Conservation (phyloP, 2,329 filamentous ascomycete species). For the Cercospora sp. region DNA sequence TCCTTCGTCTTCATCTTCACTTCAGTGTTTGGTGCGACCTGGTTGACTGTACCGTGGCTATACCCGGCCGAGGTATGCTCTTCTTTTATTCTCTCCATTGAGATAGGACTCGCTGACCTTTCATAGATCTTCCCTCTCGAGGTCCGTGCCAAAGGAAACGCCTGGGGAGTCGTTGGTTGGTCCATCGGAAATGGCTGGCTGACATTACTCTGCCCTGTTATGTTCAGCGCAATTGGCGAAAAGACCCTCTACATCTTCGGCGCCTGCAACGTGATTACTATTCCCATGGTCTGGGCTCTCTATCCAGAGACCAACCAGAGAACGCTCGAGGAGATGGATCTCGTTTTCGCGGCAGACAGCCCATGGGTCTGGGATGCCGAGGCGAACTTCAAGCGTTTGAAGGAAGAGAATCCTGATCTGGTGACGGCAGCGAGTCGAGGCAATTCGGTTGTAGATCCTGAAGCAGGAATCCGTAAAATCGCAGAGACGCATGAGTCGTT, state of each 20-base stretch:
- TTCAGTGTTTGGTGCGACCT: constrained; percentile 63
- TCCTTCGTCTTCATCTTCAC: constrained; percentile 72
- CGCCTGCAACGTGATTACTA: constrained; percentile 63
- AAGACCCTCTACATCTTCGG: constrained; percentile 75
- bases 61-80: constrained; percentile 32
- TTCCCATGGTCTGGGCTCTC: constrained; percentile 70
- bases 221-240: constrained; percentile 64
- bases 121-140: constrained; percentile 73
- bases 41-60: constrained; percentile 57
- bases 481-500: constrained; percentile 24
- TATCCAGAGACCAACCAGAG: constrained; percentile 72
- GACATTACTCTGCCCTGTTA: constrained; percentile 47
- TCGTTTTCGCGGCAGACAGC: constrained; percentile 66
- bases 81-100: background rate
- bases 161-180: constrained; percentile 76
- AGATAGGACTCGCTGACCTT: constrained; percentile 38
- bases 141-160: constrained; percentile 71
- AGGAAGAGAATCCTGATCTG: constrained; percentile 56
- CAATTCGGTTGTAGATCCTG: constrained; percentile 31
- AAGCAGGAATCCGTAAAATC: constrained; percentile 21
- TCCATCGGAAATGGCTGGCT: constrained; percentile 69
- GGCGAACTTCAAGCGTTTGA: constrained; percentile 61
- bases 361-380: constrained; percentile 73
- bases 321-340: constrained; percentile 73
- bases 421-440: constrained; percentile 35